These are phyloP conservation scores for Copromyces sp. DNA, from an alignment of 495 filamentous ascomycete species.

Conservation along the genomic window DNA sequence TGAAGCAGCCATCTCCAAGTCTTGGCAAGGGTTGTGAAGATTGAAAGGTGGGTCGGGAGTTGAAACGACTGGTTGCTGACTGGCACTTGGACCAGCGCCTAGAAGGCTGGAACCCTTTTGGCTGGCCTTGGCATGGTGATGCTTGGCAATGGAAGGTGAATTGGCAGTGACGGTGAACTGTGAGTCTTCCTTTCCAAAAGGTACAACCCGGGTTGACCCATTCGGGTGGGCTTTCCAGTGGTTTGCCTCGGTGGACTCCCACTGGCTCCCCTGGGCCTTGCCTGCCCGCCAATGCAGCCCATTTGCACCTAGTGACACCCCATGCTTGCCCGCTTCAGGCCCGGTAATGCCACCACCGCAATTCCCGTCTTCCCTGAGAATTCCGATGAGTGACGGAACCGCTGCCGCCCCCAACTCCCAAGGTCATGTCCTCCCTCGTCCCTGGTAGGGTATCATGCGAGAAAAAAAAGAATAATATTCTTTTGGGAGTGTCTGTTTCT, in stretches of 20 bases:
- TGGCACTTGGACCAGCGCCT: background rate
- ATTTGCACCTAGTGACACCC: background rate
- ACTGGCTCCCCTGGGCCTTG: background rate
- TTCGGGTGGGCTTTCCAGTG: background rate
- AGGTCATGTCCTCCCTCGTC: background rate
- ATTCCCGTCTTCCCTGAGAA: conserved; percentile 14
- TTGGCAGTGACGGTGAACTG: background rate
- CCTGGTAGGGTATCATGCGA: background rate
- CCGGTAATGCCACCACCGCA: background rate
- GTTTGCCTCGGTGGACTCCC: background rate
- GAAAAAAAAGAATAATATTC: background rate
- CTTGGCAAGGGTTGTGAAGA: background rate
- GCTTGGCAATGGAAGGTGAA: background rate
- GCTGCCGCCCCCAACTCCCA: background rate
- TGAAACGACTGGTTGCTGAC: background rate
- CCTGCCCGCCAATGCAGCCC: background rate
- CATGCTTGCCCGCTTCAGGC: background rate
- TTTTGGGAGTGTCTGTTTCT: background rate
- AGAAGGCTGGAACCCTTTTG: background rate
- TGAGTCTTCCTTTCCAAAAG: background rate
- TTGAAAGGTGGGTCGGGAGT: background rate
- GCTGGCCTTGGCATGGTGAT: background rate
- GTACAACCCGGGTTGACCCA: background rate
- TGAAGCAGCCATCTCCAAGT: background rate
- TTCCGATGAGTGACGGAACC: conserved; percentile 15